These are phyloP conservation scores for Kodamaea sagamina DNA, from an alignment of 805 yeast genomes.

Conservation along the genomic window DNA sequence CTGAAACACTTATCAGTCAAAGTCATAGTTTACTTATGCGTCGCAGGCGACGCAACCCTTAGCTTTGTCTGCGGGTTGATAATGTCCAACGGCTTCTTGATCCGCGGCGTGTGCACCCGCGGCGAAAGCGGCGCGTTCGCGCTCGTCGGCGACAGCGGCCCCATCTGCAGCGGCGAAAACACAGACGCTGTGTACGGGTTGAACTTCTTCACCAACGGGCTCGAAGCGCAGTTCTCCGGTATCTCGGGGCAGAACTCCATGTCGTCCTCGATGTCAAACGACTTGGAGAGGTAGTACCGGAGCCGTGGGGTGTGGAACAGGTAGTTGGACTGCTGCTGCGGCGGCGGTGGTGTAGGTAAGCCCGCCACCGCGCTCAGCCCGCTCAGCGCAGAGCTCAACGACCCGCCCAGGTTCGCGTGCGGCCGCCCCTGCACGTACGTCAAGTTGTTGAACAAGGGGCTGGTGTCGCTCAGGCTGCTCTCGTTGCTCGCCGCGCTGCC, in stretches of 20 bases:
- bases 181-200: conserved; percentile 68
- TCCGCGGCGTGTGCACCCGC: conserved; percentile 55
- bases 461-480: conserved; percentile 14
- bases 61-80: conserved; percentile 63
- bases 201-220: conserved; percentile 50
- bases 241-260: conserved; percentile 66
- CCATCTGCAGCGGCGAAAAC: conserved; percentile 54
- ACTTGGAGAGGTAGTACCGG: conserved; percentile 57
- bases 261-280: conserved; percentile 64
- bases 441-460: conserved; percentile 34
- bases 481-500: conserved; percentile 2
- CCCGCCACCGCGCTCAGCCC: conserved; percentile 2
- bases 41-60: conserved; percentile 53
- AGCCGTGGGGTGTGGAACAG: conserved; percentile 52
- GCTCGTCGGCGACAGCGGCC: conserved; percentile 25
- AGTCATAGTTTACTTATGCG: conserved; percentile 8
- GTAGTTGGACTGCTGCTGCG: conserved; percentile 24
- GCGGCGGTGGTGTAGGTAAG: too few species aligned
- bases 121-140: conserved; percentile 33
- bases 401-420: conserved; percentile 13
- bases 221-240: conserved; percentile 31
- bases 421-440: conserved; percentile 24
- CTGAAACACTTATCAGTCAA: too few species aligned
- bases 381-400: conserved; percentile 7
- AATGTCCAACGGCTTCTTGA: conserved; percentile 60